Conservation (phyloP, 495 filamentous ascomycete species). For the Pyronema omphalodes region DNA sequence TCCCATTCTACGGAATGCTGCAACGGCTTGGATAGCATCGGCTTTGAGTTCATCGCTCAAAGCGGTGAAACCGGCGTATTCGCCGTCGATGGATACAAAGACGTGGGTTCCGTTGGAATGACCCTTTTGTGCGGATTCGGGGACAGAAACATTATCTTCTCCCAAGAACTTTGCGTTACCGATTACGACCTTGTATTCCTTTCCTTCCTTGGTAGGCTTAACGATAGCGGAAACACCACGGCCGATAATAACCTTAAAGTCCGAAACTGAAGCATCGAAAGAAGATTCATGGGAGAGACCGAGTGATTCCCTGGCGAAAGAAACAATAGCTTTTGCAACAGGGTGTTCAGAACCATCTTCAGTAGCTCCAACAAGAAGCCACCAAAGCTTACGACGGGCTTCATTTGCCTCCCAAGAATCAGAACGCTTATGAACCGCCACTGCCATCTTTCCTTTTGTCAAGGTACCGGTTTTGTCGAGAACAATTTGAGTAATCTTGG, state of each 20-base stretch:
- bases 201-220: constrained; percentile 49
- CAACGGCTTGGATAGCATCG: constrained; percentile 61
- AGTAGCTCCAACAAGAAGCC: constrained; percentile 78
- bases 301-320: constrained; percentile 52
- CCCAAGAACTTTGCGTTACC: constrained; percentile 62
- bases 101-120: constrained; percentile 58
- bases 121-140: background rate
- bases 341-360: constrained; percentile 94
- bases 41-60: constrained; percentile 83
- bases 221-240: constrained; percentile 69
- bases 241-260: constrained; percentile 70
- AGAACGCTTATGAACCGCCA: constrained; percentile 48
- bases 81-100: constrained; percentile 68
- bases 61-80: constrained; percentile 61
- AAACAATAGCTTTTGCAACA: constrained; percentile 66
- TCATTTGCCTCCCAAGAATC: constrained; percentile 49
- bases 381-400: constrained; percentile 65
- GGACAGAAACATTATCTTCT: constrained; percentile 16
- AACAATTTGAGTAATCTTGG: constrained; percentile 81
- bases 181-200: constrained; percentile 58
- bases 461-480: constrained; percentile 98
- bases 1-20: constrained; percentile 66
- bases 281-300: constrained; percentile 51
- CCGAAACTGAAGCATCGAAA: constrained; percentile 62
- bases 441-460: constrained; percentile 86